Evolutionary conservation across 2,329 filamentous ascomycete genomes (phyloP), one percentile per base, ranked within the genome.

Genomic region (Aspergillus arachidicola): DNA sequence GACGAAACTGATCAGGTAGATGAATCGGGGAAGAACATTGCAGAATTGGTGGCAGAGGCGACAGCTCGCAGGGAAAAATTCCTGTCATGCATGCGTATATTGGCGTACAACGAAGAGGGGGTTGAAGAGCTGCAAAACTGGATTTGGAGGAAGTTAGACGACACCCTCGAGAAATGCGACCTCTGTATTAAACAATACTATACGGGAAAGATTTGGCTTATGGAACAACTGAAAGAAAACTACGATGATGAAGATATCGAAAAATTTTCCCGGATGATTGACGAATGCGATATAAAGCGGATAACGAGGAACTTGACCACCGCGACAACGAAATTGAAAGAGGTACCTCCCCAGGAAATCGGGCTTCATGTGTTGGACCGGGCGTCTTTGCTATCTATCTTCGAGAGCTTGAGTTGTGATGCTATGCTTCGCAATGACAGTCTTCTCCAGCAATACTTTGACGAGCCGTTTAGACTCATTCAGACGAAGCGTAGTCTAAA

Each of bases 371-470:
- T 82, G 30, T 75, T 88, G 30, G 83, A 86, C 32, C 80, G 85
- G 1, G 81, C 86, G 32, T 87, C 92, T 7, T 86, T 96, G 57
- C 86, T 95, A 63, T 90, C 92, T 12, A 86, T 98, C 34, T 97
- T 96, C 71, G 94, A 98, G 76, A 90, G 91, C 0, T 81, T 98
- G 58, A 96, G 93, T 75, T 96, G 91, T 76, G 87, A 93, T 68
- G 85, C 90, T 0, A 93, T 96, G 73, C 83, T 97, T 64, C 78
- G 80, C 26, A 82, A 85, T 66, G 84, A 87, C 60, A 76, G 80
- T 21, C 77, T 84, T 23, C 76, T 90, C 26, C 73, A 78, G 60
- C 71, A 81, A 32, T 84, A 89, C 67, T 97, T 98, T 74, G 91
- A 97, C 74, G 87, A 85, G 68, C 92, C 96, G 12, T 97, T 98